A percentile compares a stretch with the other conserved stretches of the same genome.
Evolutionary conservation across 805 yeast genomes (phyloP).

Genomic region (Scheffersomyces amazonensis): DNA sequence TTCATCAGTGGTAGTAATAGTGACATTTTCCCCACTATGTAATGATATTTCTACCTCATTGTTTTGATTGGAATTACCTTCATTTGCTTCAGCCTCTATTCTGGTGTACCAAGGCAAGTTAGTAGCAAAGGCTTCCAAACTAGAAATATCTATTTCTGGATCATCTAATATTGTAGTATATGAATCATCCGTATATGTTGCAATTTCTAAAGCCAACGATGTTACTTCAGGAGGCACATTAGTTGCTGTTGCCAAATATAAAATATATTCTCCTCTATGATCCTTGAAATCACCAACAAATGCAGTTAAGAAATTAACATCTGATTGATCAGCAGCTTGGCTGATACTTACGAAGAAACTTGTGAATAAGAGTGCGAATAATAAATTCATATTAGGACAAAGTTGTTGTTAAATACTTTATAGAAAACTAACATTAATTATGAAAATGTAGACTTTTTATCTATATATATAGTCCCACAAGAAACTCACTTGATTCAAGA

Average conservation of each 20-base stretch:
- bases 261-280: constrained; percentile 23
- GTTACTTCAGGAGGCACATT: constrained; percentile 25
- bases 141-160: constrained; percentile 17
- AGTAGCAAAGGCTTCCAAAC: constrained; percentile 30
- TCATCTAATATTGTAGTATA: constrained; percentile 34
- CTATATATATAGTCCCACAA: no score
- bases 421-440: no score
- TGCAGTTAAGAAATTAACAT: constrained; percentile 31
- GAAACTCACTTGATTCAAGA: no score
- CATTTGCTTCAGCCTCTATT: constrained; percentile 13
- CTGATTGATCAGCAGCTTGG: constrained; percentile 16
- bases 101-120: constrained; percentile 37
- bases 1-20: constrained; percentile 2
- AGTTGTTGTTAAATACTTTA: no score
- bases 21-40: constrained; percentile 8
- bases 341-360: constrained; percentile 13
- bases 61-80: no score
- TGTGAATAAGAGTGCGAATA: constrained; percentile 10
- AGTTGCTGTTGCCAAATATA: constrained; percentile 23
- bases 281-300: constrained; percentile 31
- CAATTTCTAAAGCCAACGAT: constrained; percentile 23
- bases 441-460: no score
- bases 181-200: constrained; percentile 33
- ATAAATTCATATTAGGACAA: no score
- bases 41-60: no score